Conservation (phyloP, 768 basidiomycete genomes). For the Tylopilus subfusipes region DNA sequence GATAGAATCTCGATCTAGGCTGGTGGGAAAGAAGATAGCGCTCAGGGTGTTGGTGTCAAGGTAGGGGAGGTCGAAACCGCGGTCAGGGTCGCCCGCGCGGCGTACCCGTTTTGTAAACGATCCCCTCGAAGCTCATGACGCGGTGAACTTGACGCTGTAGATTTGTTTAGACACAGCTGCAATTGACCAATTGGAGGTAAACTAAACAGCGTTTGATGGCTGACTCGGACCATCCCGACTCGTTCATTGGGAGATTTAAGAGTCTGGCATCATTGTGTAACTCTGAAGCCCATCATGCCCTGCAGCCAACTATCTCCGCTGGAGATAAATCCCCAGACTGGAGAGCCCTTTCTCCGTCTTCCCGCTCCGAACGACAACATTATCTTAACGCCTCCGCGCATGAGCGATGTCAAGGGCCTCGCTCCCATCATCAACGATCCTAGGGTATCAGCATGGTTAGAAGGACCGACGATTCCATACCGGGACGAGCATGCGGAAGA, state of each 20-base stretch:
- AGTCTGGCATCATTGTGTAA: background rate
- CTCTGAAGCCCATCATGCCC: conserved; percentile 13
- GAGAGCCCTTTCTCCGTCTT: conserved; percentile 56
- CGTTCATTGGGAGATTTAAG: background rate
- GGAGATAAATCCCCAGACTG: conserved; percentile 39
- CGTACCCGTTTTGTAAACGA: conserved; percentile 27
- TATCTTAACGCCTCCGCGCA: conserved; percentile 57
- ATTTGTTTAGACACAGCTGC: background rate
- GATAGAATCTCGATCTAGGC: conserved; percentile 47
- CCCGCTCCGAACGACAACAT: conserved; percentile 48
- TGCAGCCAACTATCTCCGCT: conserved; percentile 35
- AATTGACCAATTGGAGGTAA: background rate
- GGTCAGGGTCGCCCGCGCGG: conserved; percentile 50
- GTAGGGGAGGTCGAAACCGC: conserved; percentile 64
- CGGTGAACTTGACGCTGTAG: background rate
- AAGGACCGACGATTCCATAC: conserved; percentile 55
- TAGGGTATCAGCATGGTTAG: conserved; percentile 42
- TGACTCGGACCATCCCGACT: conserved; percentile 4
- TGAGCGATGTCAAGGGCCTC: conserved; percentile 38
- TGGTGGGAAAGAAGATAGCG: conserved; percentile 91
- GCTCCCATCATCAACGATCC: conserved; percentile 48
- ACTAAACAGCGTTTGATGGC: background rate
- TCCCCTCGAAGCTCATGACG: background rate
- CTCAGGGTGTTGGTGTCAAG: conserved; percentile 83
- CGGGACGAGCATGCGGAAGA: conserved; percentile 35